These are phyloP conservation scores for Didymella pinodella DNA, from an alignment of 2,329 filamentous ascomycete species.

Conservation along the genomic window DNA sequence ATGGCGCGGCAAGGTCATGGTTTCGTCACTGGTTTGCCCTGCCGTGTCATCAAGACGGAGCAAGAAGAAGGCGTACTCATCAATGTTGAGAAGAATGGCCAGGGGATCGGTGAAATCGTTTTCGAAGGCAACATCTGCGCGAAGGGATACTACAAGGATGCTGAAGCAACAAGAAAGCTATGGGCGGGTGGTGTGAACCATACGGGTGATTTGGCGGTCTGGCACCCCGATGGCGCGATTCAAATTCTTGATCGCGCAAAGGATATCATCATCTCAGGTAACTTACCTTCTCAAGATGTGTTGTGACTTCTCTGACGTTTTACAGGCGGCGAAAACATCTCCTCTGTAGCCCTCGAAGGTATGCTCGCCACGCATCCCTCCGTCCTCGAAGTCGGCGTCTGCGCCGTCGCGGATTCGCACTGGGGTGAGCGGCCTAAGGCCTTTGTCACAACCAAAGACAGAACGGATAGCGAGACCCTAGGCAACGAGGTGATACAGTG, in stretches of 20 bases:
- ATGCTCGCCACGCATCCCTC: slow-evolving; percentile 89
- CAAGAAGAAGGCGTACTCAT: slow-evolving; percentile 71
- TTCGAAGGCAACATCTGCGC: slow-evolving; percentile 92
- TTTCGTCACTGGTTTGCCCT: slow-evolving; percentile 82
- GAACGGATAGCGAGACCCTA: slow-evolving; percentile 60
- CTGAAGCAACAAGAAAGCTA: slow-evolving; percentile 82
- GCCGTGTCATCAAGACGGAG: slow-evolving; percentile 81
- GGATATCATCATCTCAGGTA: slow-evolving; percentile 96
- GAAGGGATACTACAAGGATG: slow-evolving; percentile 90
- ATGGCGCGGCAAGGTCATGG: slow-evolving; percentile 97
- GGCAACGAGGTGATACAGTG: slow-evolving; percentile 80
- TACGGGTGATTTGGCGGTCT: slow-evolving; percentile 90
- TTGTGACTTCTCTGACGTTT: not conserved
- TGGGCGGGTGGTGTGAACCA: slow-evolving; percentile 88
- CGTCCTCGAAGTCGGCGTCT: slow-evolving; percentile 89
- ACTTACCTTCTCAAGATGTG: slow-evolving; percentile 31
- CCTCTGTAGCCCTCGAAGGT: slow-evolving; percentile 87
- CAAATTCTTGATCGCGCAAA: slow-evolving; percentile 95
- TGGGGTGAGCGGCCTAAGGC: slow-evolving; percentile 98
- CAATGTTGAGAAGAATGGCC: slow-evolving; percentile 73
- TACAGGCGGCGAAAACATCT: slow-evolving; percentile 93
- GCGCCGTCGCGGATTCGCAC: slow-evolving; percentile 84
- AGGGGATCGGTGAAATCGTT: slow-evolving; percentile 83
- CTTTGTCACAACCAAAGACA: slow-evolving; percentile 79
- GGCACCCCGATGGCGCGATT: slow-evolving; percentile 87